These are phyloP conservation scores for Ganoderma multipileum DNA, from an alignment of 1,284 basidiomycete genomes.

Conservation along the genomic window DNA sequence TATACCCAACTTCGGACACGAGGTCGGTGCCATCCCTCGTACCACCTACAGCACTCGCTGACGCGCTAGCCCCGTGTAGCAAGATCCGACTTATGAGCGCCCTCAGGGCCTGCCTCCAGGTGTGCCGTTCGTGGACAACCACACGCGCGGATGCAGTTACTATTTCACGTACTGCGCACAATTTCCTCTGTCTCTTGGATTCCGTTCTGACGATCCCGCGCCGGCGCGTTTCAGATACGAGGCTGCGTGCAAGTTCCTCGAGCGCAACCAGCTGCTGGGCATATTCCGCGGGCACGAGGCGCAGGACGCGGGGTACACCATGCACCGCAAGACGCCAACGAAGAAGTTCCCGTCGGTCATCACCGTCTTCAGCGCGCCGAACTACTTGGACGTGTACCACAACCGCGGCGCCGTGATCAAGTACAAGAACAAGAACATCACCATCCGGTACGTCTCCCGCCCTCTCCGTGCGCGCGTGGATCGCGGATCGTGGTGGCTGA, in stretches of 20 bases:
- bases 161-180: constrained; percentile 85
- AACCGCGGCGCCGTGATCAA: constrained; percentile 98
- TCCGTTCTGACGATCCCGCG: background rate
- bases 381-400: constrained; percentile 96
- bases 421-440: constrained; percentile 98
- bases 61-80: constrained; percentile 27
- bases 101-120: constrained; percentile 47
- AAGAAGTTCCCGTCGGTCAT: constrained; percentile 94
- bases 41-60: background rate
- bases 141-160: constrained; percentile 92
- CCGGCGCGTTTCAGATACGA: constrained; percentile 68
- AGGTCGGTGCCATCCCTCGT: constrained; percentile 28
- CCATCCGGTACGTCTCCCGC: constrained; percentile 64
- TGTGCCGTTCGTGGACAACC: constrained; percentile 84
- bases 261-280: constrained; percentile 90
- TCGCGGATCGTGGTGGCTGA: no score
- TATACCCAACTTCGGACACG: constrained; percentile 64
- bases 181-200: background rate
- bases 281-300: constrained; percentile 98
- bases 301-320: constrained; percentile 96
- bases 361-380: constrained; percentile 96
- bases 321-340: constrained; percentile 93
- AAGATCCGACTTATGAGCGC: constrained; percentile 47
- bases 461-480: background rate
- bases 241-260: constrained; percentile 93